Evolutionary conservation across 2,329 filamentous ascomycete genomes (phyloP).

Genomic region (Davidsoniella australis): DNA sequence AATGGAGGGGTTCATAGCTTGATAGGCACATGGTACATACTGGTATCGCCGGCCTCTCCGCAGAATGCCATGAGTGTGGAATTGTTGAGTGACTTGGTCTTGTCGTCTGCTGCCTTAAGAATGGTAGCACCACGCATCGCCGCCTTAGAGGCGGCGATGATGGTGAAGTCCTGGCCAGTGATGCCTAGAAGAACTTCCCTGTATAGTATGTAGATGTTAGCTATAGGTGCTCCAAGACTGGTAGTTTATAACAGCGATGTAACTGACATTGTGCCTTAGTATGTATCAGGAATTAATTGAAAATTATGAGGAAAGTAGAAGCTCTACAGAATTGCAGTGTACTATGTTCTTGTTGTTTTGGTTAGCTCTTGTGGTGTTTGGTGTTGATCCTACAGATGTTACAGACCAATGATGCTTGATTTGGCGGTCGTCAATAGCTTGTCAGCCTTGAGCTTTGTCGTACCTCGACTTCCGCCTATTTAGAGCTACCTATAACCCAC

Average conservation of each 20-base stretch:
- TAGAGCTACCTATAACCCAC: slow-evolving; percentile 9
- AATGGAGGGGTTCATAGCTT: neutral
- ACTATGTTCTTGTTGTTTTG: too few species aligned
- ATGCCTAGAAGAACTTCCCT: slow-evolving; percentile 98
- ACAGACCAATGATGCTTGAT: slow-evolving; percentile 8
- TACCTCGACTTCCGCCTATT: slow-evolving; percentile 10
- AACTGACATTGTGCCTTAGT: slow-evolving; percentile 5
- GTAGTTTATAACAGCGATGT: neutral
- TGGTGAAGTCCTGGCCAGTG: slow-evolving; percentile 97
- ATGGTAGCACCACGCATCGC: slow-evolving; percentile 95
- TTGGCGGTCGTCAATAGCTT: slow-evolving; percentile 4
- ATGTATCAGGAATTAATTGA: neutral
- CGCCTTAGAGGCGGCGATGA: slow-evolving; percentile 94
- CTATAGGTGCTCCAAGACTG: neutral
- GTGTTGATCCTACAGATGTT: too few species aligned
- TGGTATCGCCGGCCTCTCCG: slow-evolving; percentile 88
- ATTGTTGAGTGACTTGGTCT: slow-evolving; percentile 83
- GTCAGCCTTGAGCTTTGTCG: slow-evolving; percentile 11
- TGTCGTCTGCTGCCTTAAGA: slow-evolving; percentile 90
- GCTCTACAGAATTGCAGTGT: neutral
- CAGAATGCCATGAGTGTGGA: slow-evolving; percentile 90
- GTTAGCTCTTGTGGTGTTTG: too few species aligned
- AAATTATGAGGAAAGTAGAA: neutral
- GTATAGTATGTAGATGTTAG: slow-evolving; percentile 2
- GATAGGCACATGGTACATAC: slow-evolving; percentile 29